Conservation (phyloP, 495 filamentous ascomycete species). For the Penicillium roqueforti region DNA sequence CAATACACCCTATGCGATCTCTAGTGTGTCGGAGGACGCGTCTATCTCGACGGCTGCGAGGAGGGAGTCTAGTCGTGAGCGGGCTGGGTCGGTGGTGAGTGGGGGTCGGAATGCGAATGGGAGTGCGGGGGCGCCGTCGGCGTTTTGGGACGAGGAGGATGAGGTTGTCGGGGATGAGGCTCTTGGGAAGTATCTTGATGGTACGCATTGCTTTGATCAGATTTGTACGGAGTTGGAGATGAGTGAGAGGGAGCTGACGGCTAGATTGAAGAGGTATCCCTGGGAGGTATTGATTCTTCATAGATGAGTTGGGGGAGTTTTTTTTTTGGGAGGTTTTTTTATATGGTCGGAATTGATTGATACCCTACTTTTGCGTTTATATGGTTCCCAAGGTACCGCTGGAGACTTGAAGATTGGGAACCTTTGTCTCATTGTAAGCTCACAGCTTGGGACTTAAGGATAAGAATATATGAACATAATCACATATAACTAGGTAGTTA, state of each 20-base stretch:
- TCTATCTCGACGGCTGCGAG: conserved; percentile 15
- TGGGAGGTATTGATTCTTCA: conserved; percentile 54
- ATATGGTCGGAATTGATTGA: conserved; percentile 6
- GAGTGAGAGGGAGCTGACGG: conserved; percentile 52
- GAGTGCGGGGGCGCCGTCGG: conserved; percentile 14
- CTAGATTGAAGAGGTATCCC: conserved; percentile 45
- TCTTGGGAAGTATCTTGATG: conserved; percentile 70
- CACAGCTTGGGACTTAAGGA: background rate
- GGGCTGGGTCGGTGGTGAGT: conserved; percentile 30
- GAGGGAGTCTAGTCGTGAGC: conserved; percentile 19
- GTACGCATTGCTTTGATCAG: conserved; percentile 81
- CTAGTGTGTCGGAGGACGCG: conserved; percentile 35
- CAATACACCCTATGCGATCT: conserved; percentile 36
- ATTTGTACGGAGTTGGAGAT: conserved; percentile 75
- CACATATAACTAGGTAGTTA: background rate
- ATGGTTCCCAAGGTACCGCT: background rate
- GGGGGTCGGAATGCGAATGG: conserved; percentile 24
- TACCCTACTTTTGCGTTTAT: conserved; percentile 9
- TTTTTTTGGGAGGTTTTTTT: background rate
- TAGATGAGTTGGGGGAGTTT: conserved; percentile 38
- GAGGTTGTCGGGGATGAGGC: conserved; percentile 36
- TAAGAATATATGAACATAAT: background rate
- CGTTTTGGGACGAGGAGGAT: conserved; percentile 33
- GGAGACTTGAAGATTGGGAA: background rate
- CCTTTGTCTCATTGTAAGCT: background rate